Conservation (phyloP, 805 yeast genomes). For the Myxozyma kluyveri region DNA sequence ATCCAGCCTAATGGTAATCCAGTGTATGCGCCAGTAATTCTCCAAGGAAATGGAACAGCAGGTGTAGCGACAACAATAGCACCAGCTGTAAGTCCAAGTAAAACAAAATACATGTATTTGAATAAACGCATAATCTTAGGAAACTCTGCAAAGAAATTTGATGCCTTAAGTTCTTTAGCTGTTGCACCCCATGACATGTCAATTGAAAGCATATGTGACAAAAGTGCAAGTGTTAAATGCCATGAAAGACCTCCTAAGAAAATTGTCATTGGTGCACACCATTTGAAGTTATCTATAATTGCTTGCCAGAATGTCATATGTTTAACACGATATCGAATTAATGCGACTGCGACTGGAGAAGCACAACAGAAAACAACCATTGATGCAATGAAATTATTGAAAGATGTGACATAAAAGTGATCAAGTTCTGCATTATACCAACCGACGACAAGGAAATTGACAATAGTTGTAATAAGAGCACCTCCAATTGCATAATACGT, state of each 20-base stretch:
- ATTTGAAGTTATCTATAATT: conserved; percentile 7
- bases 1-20: conserved; percentile 21
- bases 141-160: conserved; percentile 23
- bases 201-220: conserved; percentile 20
- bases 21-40: conserved; percentile 10
- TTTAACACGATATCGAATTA: conserved; percentile 10
- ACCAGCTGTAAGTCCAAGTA: neutral
- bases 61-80: conserved; percentile 15
- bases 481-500: conserved; percentile 23
- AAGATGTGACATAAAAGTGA: conserved; percentile 19
- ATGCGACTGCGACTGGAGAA: conserved; percentile 14
- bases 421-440: conserved; percentile 15
- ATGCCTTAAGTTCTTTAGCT: conserved; percentile 23
- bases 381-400: conserved; percentile 11
- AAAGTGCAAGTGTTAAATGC: conserved; percentile 19
- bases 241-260: conserved; percentile 23
- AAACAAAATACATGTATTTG: conserved; percentile 15
- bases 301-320: conserved; percentile 10
- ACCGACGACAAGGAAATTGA: conserved; percentile 20
- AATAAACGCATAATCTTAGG: conserved; percentile 18
- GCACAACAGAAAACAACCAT: conserved; percentile 19
- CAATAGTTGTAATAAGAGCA: conserved; percentile 10
- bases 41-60: conserved; percentile 24
- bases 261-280: conserved; percentile 10
- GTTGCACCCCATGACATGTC: conserved; percentile 27